A percentile compares a stretch with the other conserved stretches of the same genome.
These are phyloP conservation scores for Aspergillus sclerotioniger DNA, from an alignment of 495 filamentous ascomycete species.

Conservation along the genomic window DNA sequence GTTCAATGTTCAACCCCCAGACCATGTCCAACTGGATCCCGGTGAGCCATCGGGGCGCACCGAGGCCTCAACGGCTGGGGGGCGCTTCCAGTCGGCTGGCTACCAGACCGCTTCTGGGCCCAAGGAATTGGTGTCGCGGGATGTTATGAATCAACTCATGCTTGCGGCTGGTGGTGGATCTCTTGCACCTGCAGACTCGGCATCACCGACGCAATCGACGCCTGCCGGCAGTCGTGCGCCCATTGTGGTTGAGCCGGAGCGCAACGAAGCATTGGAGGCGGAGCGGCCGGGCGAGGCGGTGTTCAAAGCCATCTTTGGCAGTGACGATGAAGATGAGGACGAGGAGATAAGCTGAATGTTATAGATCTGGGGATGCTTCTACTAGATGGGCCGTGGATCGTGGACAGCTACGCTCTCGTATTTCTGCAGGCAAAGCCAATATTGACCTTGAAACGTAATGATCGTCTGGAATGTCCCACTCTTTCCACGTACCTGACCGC, in stretches of 20 bases:
- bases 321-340: constrained; percentile 75
- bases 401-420: not conserved
- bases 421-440: not conserved
- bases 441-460: not conserved
- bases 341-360: constrained; percentile 28
- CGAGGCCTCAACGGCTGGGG: constrained; percentile 20
- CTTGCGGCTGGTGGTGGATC: constrained; percentile 24
- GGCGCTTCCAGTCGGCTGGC: constrained; percentile 37
- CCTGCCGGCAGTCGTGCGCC: constrained; percentile 15
- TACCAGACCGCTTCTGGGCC: constrained; percentile 32
- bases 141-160: constrained; percentile 40
- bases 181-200: constrained; percentile 14
- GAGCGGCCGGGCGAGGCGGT: constrained; percentile 83
- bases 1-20: constrained; percentile 79
- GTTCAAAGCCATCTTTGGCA: constrained; percentile 92
- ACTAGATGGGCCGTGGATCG: not conserved
- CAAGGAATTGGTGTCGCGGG: constrained; percentile 41
- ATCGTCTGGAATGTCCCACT: constrained; percentile 1
- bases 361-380: not conserved
- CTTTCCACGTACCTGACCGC: not conserved
- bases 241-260: constrained; percentile 65
- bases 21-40: constrained; percentile 64
- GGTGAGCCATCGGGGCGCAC: constrained; percentile 29
- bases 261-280: constrained; percentile 83
- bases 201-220: constrained; percentile 14